Evolutionary conservation across 2,329 filamentous ascomycete genomes (phyloP), one percentile per base, ranked within the genome.

Genomic region (Capronia coronata): DNA sequence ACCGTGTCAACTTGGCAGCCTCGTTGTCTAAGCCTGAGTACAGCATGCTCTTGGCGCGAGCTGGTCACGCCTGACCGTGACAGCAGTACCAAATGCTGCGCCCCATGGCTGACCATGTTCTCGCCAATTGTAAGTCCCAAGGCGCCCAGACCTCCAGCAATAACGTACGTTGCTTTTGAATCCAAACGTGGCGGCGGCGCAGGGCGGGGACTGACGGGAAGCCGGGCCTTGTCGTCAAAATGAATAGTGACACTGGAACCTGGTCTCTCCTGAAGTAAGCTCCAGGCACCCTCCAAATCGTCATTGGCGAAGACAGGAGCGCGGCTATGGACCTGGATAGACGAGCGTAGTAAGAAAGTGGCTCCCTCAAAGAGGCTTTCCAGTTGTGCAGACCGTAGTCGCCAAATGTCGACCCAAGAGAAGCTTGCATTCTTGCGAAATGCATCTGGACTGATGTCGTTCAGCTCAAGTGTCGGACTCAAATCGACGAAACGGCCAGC

Each of bases 21-120:
- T 37, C 48, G 44, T 9, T 25, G 34, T 34, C 51, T 30, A 1
- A 66, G 46, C 4, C 58, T 46, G 2, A 48, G 25, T 22, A 63
- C 30, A 21, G 21, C 6, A 14, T 6, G 2, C n/a, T 41, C 21
- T 8, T 9, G 4, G 2, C 14, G 4, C n/a, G 19, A 4, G 4
- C 8, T 62, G 46, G 19, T 57, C 35, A 32, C 54, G 3, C 74
- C 49, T 2, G 27, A 41, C 22, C 64, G 55, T 14, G 63, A 66
- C n/a, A 65, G 48, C 38, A 65, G 56, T n/a, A 65, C 51, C 7
- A 67, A 32, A 47, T 65, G 38, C 27, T 53, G 57, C 8, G 63
- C 64, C 5, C 64, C 61, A 30, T 56, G 50, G 3, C 45, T 40
- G 6, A 56, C 56, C 57, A 64, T 61, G 57, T 59, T 60, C 43